These are phyloP conservation scores for Sporothrix luriei DNA, from an alignment of 2,329 filamentous ascomycete species.

Conservation along the genomic window DNA sequence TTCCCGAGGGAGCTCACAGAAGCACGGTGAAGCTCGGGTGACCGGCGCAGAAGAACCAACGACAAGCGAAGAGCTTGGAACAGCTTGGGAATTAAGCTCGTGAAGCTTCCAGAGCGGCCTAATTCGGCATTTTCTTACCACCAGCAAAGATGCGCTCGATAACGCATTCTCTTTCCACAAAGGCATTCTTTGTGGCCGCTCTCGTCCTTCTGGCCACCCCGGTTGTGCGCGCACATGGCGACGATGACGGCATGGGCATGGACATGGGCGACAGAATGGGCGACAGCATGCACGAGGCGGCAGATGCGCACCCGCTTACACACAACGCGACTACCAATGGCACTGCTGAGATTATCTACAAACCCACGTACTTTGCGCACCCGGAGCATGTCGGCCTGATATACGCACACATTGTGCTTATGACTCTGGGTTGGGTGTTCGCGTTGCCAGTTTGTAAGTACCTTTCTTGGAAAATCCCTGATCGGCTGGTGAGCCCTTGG, in stretches of 20 bases:
- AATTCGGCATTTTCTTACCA: background rate
- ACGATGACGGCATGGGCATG: conserved; percentile 38
- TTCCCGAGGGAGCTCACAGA: conserved; percentile 12
- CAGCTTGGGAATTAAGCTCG: conserved; percentile 12
- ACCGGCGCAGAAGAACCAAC: conserved; percentile 5
- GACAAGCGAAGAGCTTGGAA: conserved; percentile 3
- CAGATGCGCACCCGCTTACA: background rate
- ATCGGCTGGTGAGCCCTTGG: too few species aligned
- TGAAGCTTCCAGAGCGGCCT: background rate
- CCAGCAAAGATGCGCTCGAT: conserved; percentile 30
- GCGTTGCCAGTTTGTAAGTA: conserved; percentile 70
- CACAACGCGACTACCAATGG: conserved; percentile 30
- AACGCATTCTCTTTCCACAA: conserved; percentile 32
- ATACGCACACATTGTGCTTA: conserved; percentile 69
- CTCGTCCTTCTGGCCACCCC: conserved; percentile 40
- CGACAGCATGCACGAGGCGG: conserved; percentile 1
- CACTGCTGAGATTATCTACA: conserved; percentile 42
- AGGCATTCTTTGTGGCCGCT: conserved; percentile 35
- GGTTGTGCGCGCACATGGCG: conserved; percentile 41
- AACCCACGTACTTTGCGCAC: conserved; percentile 63
- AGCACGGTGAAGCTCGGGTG: conserved; percentile 24
- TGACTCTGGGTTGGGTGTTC: conserved; percentile 72
- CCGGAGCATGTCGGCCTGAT: conserved; percentile 59
- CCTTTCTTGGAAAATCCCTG: background rate
- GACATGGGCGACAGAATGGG: conserved; percentile 34